Evolutionary conservation across 1,139 yeast species (phyloP).

Genomic region (Yamadazyma kanchanaburiensis): DNA sequence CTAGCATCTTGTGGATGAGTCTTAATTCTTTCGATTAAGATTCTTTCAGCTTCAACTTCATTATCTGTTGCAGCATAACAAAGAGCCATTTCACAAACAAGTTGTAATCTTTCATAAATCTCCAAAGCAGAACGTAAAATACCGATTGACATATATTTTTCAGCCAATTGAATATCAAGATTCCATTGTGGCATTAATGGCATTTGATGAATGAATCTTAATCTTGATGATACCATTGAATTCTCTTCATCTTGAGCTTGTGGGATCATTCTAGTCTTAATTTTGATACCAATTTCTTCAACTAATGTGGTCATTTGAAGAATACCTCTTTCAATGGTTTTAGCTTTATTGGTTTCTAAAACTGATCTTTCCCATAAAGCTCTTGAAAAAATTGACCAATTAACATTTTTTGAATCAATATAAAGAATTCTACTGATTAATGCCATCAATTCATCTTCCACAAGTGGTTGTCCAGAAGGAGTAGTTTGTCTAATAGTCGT

Average conservation of each 20-base stretch:
- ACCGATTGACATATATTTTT: slow-evolving; percentile 84
- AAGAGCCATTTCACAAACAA: slow-evolving; percentile 82
- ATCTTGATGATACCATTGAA: slow-evolving; percentile 44
- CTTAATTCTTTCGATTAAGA: slow-evolving; percentile 54
- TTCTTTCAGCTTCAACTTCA: slow-evolving; percentile 59
- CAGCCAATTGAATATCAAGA: slow-evolving; percentile 80
- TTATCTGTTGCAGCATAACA: slow-evolving; percentile 88
- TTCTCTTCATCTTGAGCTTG: slow-evolving; percentile 24
- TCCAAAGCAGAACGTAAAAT: slow-evolving; percentile 84
- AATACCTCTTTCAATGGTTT: slow-evolving; percentile 91
- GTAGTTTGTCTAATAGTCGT: slow-evolving; percentile 66
- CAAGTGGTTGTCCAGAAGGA: slow-evolving; percentile 66
- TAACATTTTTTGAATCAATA: slow-evolving; percentile 43
- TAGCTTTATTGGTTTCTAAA: slow-evolving; percentile 74
- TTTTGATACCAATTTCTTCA: slow-evolving; percentile 79
- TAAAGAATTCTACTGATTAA: slow-evolving; percentile 69
- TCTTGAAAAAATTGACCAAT: slow-evolving; percentile 79
- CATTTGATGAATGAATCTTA: slow-evolving; percentile 69
- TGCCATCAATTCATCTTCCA: slow-evolving; percentile 80
- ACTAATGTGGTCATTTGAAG: slow-evolving; percentile 90
- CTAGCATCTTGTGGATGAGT: slow-evolving; percentile 74
- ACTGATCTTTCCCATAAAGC: slow-evolving; percentile 90
- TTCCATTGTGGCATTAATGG: slow-evolving; percentile 85
- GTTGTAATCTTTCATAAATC: slow-evolving; percentile 74
- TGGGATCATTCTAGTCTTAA: slow-evolving; percentile 61